A percentile compares a stretch with the other conserved stretches of the same genome.
Evolutionary conservation across 148 eudicot species (phyloP).

Genomic region (Rhododendron molle): DNA sequence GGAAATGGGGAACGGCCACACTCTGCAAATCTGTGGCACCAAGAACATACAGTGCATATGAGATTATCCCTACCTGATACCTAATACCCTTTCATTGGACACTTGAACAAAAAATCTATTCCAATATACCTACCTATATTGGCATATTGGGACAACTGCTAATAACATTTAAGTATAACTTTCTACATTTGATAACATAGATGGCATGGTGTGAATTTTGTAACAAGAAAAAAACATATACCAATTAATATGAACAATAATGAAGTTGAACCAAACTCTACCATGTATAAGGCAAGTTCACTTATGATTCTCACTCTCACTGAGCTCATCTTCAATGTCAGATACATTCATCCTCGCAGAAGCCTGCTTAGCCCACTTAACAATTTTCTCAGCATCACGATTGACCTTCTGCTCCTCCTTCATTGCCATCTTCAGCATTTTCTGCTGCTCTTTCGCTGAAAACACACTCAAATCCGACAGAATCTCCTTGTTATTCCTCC

Average conservation of each 20-base stretch:
- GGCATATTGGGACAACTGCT: background rate
- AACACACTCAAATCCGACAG: slow-evolving; percentile 51
- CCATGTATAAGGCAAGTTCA: background rate
- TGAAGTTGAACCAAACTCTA: background rate
- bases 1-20: background rate
- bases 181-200: background rate
- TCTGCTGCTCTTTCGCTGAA: slow-evolving; percentile 52
- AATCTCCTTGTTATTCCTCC: slow-evolving; percentile 37
- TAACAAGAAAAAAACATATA: background rate
- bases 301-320: slow-evolving; percentile 29
- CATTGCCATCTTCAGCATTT: slow-evolving; percentile 53
- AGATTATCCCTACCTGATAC: background rate
- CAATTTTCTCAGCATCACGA: slow-evolving; percentile 85
- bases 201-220: background rate
- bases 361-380: slow-evolving; percentile 77
- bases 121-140: background rate
- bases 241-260: background rate
- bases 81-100: background rate
- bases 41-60: too few species aligned
- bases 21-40: background rate
- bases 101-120: background rate
- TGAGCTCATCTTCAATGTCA: slow-evolving; percentile 50
- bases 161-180: background rate
- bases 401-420: slow-evolving; percentile 67
- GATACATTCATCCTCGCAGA: slow-evolving; percentile 75